Evolutionary conservation across 768 basidiomycete species (phyloP), one percentile per base, ranked within the genome.

Genomic region (Hortiboletus flavorubellus): DNA sequence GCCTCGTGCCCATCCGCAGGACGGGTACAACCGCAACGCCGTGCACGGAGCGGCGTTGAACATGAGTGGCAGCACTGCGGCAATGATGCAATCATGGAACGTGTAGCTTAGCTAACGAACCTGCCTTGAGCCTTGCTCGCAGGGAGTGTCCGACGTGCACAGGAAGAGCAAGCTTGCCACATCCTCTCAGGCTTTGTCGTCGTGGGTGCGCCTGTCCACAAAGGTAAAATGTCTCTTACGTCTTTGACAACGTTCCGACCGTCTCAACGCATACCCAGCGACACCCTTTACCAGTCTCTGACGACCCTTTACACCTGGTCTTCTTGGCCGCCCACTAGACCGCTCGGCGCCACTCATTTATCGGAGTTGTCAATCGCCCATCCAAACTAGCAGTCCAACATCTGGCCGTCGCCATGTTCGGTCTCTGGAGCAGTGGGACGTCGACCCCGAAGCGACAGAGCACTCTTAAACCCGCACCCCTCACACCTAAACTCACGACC

Each of bases 401-500:
- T 29, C 31, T 29, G 2, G 15, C 4, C 29, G 4, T 46, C 18
- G 2, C 7, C 38, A 9, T 59, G 54, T 45, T 58, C 23, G 1
- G 3, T 11, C 8, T 68, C 15, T 65, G 60, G 55, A 3, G 23
- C 18, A 51, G 38, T n/a, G 51, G 53, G 33, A 3, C 56, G 38
- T 57, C 66, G 40, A 58, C 61, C 33, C 53, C 59, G 4, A 67
- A 64, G 45, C 64, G 61, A 26, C 35, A 15, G 9, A 54, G 45
- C 55, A 58, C 60, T 5, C 54, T 46, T 31, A 68, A 64, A 38
- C 55, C 56, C 16, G 8, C 47, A n/a, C 64, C 67, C 2, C 59
- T 68, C 35, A 37, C 67, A 2, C 67, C 64, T 3, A 58, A 66
- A 41, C 64, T 64, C 30, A 64, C 67, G 2, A 64, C 64, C 0